Conservation (phyloP, 75 land plant species). For the Picea sitchensis region DNA sequence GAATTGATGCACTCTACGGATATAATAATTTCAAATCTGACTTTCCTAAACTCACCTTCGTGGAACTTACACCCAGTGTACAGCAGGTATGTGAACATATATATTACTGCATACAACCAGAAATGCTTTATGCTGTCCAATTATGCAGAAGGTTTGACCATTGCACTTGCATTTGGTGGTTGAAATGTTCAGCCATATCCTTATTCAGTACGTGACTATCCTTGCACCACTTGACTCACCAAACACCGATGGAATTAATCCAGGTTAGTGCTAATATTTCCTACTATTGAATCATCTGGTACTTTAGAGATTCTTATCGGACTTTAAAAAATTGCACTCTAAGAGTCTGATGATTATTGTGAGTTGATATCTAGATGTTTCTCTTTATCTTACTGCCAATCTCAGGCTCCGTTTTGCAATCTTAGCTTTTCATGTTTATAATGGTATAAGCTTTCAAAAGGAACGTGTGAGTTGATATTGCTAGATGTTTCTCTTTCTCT, state of each 20-base stretch:
- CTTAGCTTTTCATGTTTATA: too few relatives aligned
- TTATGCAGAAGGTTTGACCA: slow-evolving; percentile 6
- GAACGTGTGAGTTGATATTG: background rate
- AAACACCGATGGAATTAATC: slow-evolving; percentile 39
- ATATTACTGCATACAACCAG: background rate
- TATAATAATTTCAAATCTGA: slow-evolving; percentile 57
- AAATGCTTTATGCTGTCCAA: background rate
- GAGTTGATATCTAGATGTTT: slow-evolving; percentile 2
- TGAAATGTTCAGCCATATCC: slow-evolving; percentile 23
- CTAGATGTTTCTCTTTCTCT: background rate
- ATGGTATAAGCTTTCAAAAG: too few relatives aligned
- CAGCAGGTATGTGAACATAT: slow-evolving; percentile 33
- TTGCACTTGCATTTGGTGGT: background rate
- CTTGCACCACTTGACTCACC: slow-evolving; percentile 34
- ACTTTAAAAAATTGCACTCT: background rate
- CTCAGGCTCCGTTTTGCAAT: background rate
- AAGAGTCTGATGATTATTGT: background rate
- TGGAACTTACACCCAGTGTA: slow-evolving; percentile 86
- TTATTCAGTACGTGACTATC: slow-evolving; percentile 27
- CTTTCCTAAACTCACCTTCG: slow-evolving; percentile 57
- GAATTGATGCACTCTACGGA: slow-evolving; percentile 49
- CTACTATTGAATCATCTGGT: too few relatives aligned
- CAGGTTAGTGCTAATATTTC: slow-evolving; percentile 11
- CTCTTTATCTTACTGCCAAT: background rate
- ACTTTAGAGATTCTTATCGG: too few relatives aligned